These are phyloP conservation scores for Lactifluus rugatus DNA, from an alignment of 768 basidiomycete genomes.

Conservation along the genomic window DNA sequence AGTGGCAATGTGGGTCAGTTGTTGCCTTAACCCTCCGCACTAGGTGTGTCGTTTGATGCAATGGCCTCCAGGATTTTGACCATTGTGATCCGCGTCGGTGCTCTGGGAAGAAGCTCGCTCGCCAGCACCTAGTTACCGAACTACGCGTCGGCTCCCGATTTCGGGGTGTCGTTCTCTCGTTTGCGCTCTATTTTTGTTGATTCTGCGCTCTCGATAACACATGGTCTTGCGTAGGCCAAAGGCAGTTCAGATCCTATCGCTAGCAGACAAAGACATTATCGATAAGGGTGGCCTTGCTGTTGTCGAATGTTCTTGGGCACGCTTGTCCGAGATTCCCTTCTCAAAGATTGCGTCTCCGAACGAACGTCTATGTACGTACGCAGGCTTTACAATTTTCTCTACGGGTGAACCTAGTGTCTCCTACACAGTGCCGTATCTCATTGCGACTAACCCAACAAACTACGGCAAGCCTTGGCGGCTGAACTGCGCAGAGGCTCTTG, in stretches of 20 bases:
- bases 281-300: slow-evolving; percentile 74
- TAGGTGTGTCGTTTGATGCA: not conserved
- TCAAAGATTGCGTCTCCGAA: slow-evolving; percentile 87
- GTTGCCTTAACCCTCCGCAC: not conserved
- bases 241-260: slow-evolving; percentile 67
- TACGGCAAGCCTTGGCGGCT: slow-evolving; percentile 96
- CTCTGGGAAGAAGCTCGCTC: slow-evolving; percentile 82
- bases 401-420: not conserved
- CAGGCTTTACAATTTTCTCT: not conserved
- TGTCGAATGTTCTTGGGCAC: slow-evolving; percentile 98
- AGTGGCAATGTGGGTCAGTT: slow-evolving; percentile 92
- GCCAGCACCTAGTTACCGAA: slow-evolving; percentile 76
- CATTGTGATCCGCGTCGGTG: slow-evolving; percentile 91
- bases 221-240: slow-evolving; percentile 51
- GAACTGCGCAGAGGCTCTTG: slow-evolving; percentile 90
- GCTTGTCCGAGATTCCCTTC: slow-evolving; percentile 91
- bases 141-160: slow-evolving; percentile 80
- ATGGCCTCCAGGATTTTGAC: slow-evolving; percentile 69
- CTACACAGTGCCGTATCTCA: slow-evolving; percentile 76
- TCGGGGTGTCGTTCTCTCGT: slow-evolving; percentile 92
- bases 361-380: slow-evolving; percentile 71
- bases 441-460: slow-evolving; percentile 95
- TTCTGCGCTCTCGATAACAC: not conserved
- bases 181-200: slow-evolving; percentile 26
- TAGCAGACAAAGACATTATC: slow-evolving; percentile 76